A percentile compares a stretch with the other conserved stretches of the same genome.
Conservation (phyloP, 768 basidiomycete species). For the Guyanaporus albipodus region DNA sequence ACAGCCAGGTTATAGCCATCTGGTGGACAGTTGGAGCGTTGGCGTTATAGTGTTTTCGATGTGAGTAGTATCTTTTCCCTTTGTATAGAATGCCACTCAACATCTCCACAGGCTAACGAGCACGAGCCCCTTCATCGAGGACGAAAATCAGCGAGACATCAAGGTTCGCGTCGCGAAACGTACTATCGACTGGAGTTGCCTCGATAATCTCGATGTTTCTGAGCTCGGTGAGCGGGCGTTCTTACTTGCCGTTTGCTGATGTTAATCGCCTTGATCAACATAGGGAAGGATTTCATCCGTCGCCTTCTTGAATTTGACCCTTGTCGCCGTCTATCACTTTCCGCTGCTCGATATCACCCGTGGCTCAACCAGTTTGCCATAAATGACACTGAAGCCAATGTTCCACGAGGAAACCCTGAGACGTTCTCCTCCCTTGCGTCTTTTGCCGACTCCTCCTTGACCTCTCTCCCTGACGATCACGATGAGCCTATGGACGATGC, state of each 20-base stretch:
- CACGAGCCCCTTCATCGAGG: slow-evolving; percentile 75
- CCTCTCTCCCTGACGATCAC: slow-evolving; percentile 22
- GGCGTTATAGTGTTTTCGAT: slow-evolving; percentile 94
- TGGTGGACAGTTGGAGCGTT: slow-evolving; percentile 95
- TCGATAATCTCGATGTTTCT: slow-evolving; percentile 40
- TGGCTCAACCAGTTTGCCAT: slow-evolving; percentile 52
- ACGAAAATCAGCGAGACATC: slow-evolving; percentile 56
- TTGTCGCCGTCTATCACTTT: slow-evolving; percentile 61
- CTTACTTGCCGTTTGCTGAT: background rate
- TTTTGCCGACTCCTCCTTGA: slow-evolving; percentile 17
- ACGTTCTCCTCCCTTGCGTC: slow-evolving; percentile 9
- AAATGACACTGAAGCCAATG: background rate
- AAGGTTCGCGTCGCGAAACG: slow-evolving; percentile 57
- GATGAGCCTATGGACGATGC: slow-evolving; percentile 17
- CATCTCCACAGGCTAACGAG: slow-evolving; percentile 60
- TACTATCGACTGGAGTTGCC: slow-evolving; percentile 55
- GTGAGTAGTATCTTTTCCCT: slow-evolving; percentile 42
- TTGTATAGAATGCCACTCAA: background rate
- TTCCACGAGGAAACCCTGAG: background rate
- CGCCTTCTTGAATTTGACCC: slow-evolving; percentile 66
- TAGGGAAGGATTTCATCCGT: slow-evolving; percentile 65
- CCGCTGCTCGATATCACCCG: slow-evolving; percentile 62
- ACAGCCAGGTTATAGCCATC: slow-evolving; percentile 70
- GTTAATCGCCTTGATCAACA: slow-evolving; percentile 30
- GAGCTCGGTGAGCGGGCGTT: slow-evolving; percentile 40